Conservation (phyloP, 805 yeast genomes). For the Pichia membranifaciens region DNA sequence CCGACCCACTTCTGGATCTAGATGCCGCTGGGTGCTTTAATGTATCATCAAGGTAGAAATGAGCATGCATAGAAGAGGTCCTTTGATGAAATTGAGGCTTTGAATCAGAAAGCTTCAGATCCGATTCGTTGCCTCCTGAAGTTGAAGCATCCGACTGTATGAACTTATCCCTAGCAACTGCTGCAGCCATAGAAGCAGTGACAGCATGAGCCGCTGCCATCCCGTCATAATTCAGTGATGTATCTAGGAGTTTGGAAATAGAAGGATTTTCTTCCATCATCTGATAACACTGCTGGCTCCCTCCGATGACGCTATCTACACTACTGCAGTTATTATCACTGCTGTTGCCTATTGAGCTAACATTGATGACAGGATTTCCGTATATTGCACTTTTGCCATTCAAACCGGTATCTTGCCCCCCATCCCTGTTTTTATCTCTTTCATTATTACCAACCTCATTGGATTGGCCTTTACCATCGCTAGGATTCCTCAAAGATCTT, state of each 20-base stretch:
- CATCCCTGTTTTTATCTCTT: neutral
- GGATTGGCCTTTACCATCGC: neutral
- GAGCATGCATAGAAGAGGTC: conserved; percentile 69
- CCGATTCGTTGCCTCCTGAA: conserved; percentile 9
- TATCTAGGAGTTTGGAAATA: conserved; percentile 5
- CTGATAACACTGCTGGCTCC: neutral
- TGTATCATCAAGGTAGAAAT: conserved; percentile 65
- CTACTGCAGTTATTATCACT: neutral
- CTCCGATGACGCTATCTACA: neutral
- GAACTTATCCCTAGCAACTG: conserved; percentile 29
- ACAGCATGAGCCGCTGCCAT: conserved; percentile 35
- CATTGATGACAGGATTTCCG: neutral
- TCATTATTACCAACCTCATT: neutral
- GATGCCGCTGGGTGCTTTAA: conserved; percentile 43
- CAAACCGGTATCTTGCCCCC: neutral
- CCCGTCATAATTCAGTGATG: conserved; percentile 14
- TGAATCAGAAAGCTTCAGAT: neutral
- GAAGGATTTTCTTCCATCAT: conserved; percentile 4
- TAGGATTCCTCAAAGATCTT: neutral
- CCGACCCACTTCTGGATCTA: conserved; percentile 29
- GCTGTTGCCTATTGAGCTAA: neutral
- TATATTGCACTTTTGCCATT: neutral
- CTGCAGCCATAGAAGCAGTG: conserved; percentile 36
- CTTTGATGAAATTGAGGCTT: conserved; percentile 38
- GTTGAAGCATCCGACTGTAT: conserved; percentile 10